These are phyloP conservation scores for Apiospora saccharicola DNA, from an alignment of 2,329 filamentous ascomycete species.

Conservation along the genomic window DNA sequence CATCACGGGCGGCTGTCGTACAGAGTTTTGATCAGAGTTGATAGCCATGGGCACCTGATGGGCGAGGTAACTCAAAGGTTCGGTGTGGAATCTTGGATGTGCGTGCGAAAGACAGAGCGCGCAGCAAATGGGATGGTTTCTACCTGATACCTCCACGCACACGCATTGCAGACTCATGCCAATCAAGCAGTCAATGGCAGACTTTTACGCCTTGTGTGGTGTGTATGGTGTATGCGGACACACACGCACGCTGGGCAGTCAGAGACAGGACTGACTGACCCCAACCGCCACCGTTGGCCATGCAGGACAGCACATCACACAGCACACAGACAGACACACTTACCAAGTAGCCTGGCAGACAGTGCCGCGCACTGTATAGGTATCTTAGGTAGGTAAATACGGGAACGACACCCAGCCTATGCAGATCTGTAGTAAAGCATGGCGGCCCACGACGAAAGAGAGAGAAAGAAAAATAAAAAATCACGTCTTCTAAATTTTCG, in stretches of 20 bases:
- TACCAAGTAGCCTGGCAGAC: background rate
- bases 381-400: background rate
- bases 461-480: background rate
- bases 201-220: background rate
- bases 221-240: too few species aligned
- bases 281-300: conserved; percentile 9
- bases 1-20: conserved; percentile 6
- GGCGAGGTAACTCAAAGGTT: conserved; percentile 4
- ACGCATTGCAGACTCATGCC: background rate
- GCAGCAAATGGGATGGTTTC: background rate
- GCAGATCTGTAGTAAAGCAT: background rate
- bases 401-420: background rate
- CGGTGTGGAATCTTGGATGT: background rate
- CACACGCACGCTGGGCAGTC: background rate
- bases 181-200: conserved; percentile 5
- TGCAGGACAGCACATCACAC: conserved; percentile 19
- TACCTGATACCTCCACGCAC: conserved; percentile 4
- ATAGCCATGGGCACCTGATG: conserved; percentile 10
- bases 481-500: background rate
- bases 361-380: conserved; percentile 5
- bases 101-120: background rate
- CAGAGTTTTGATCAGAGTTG: conserved; percentile 19
- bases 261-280: background rate
- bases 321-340: background rate
- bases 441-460: background rate